A percentile compares a stretch with the other conserved stretches of the same genome.
These are phyloP conservation scores for Xylariaceae sp. DNA, from an alignment of 2,329 filamentous ascomycete species.

Conservation along the genomic window DNA sequence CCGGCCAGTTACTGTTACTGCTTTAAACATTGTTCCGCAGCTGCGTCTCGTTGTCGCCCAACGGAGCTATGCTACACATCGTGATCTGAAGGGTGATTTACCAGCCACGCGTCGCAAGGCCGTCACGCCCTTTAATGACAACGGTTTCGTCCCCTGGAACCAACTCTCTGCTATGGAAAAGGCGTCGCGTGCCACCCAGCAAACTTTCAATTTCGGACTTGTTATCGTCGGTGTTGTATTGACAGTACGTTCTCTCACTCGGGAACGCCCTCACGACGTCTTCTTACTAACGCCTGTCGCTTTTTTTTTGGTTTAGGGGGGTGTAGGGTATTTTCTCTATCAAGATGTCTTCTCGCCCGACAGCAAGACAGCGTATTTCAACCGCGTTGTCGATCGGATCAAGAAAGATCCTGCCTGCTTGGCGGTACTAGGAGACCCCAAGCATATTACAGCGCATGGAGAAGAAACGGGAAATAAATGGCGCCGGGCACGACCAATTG, in stretches of 20 bases:
- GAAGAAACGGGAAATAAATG: conserved; percentile 78
- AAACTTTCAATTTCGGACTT: conserved; percentile 80
- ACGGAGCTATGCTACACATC: conserved; percentile 57
- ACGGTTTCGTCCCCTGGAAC: conserved; percentile 74
- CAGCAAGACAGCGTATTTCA: conserved; percentile 83
- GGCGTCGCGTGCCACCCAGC: conserved; percentile 77
- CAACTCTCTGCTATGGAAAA: conserved; percentile 73
- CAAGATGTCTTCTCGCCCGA: conserved; percentile 77
- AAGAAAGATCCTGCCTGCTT: conserved; percentile 65
- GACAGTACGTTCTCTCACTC: conserved; percentile 52
- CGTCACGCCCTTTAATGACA: conserved; percentile 81
- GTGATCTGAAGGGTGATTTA: conserved; percentile 34
- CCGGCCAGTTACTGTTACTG: conserved; percentile 37
- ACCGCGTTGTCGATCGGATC: conserved; percentile 75
- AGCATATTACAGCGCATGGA: conserved; percentile 74
- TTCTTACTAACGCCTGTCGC: background rate
- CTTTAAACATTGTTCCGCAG: conserved; percentile 28
- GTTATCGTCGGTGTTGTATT: conserved; percentile 68
- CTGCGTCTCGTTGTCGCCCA: conserved; percentile 36
- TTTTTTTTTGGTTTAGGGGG: conserved; percentile 46
- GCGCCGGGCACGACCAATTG: conserved; percentile 60
- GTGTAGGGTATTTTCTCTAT: conserved; percentile 73
- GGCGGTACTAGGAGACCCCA: conserved; percentile 66
- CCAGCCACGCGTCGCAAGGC: conserved; percentile 53
- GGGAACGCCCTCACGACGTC: background rate